Base-by-base conservation (phyloP, 371 early-diverging fungal species). In the Umbelopsis sp. region DNA sequence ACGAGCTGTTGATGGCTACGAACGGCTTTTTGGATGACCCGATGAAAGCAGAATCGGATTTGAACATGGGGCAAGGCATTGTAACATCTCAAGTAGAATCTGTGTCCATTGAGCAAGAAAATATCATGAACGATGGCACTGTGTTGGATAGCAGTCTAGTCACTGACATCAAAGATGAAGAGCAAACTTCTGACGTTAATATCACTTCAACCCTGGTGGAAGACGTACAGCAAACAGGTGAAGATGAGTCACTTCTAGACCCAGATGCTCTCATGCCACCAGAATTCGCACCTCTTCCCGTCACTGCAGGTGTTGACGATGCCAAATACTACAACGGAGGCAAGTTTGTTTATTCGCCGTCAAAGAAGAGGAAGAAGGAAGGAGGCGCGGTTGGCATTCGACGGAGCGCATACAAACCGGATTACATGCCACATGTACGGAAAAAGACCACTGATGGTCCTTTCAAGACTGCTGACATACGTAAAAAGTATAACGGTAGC, bases 291-390 rank as follows among this genome's bases (percentile, higher is more conserved):
- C 84, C 84, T n/a, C 69, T 84, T 22, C 63, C 71, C 10, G 66
- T 81, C 2, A 48, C 69, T 10, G 72, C 64, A 22, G 51, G 70
- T 16, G 82, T 84, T 5, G 76, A 84, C 32, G 80, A 84, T 68
- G 69, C 82, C 1, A 84, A 84, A 50, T 84, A 84, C 46, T 70
- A 63, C 14, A 70, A 76, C 20, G 84, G 84, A 18, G 84, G 84
- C 1, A 84, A 84, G 69, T 84, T 84, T 45, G 79, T 73, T 32
- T 81, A 80, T 37, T 63, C 70, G 5, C 68, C 74, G 53, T 46
- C 50, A 4, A 51, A 53, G 62, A 65, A 16, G 50, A 66, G 41
- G 44, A 67, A 64, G 38, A 63, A 57, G 25, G 51, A 63, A 22
- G 53, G 62, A 3, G 52, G 24, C 14, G 45, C 64, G 0, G 41